Percentiles rank a stretch among this genome's conserved stretches.
Evolutionary conservation across 805 yeast genomes (phyloP).

Genomic region (Myxozyma lipomycoides): DNA sequence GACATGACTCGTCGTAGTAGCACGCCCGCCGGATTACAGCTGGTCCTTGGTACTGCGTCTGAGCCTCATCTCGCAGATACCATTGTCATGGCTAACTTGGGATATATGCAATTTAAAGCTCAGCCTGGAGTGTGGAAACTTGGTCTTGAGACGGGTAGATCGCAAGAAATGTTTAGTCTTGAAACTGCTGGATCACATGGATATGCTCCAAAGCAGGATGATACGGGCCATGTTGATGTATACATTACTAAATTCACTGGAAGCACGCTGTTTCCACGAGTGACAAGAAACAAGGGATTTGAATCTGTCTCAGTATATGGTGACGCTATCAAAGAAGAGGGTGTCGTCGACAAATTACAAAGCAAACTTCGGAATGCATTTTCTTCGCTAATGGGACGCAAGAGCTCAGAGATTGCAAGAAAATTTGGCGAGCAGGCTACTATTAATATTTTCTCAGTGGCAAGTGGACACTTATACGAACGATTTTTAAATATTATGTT

Average conservation of each 20-base stretch:
- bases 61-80: constrained; percentile 49
- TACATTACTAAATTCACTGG: constrained; percentile 48
- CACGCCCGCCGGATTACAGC: constrained; percentile 51
- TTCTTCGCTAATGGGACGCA: constrained; percentile 8
- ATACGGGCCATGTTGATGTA: constrained; percentile 22
- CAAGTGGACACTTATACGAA: constrained; percentile 78
- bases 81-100: constrained; percentile 70
- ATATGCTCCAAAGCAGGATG: constrained; percentile 4
- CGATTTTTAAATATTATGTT: constrained; percentile 74
- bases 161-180: constrained; percentile 44
- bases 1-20: constrained; percentile 41
- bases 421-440: constrained; percentile 47
- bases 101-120: constrained; percentile 76
- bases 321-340: constrained; percentile 11
- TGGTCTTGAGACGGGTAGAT: constrained; percentile 43
- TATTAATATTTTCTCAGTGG: constrained; percentile 74
- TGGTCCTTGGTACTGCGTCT: constrained; percentile 41
- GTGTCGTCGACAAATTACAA: constrained; percentile 14
- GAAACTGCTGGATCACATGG: constrained; percentile 36
- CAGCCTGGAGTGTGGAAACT: constrained; percentile 68
- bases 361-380: constrained; percentile 17
- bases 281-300: constrained; percentile 43
- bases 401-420: constrained; percentile 1
- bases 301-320: constrained; percentile 34
- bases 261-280: constrained; percentile 43